Conservation (phyloP, 2,329 filamentous ascomycete species). For the Tolypocladium album region DNA sequence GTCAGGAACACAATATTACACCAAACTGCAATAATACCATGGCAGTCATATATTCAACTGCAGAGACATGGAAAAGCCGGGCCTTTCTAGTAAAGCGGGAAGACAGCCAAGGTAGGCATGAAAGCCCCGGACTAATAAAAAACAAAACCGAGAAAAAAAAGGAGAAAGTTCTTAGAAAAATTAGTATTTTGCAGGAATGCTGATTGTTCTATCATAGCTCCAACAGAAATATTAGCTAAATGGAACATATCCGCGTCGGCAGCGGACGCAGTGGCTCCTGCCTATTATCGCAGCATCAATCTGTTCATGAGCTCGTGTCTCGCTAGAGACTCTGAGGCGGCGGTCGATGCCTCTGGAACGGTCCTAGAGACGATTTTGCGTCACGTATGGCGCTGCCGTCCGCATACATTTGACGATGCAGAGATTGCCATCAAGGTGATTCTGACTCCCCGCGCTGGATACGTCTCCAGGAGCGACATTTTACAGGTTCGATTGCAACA, state of each 20-base stretch:
- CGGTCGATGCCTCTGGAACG: not conserved
- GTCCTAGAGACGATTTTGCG: not conserved
- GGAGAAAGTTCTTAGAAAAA: not conserved
- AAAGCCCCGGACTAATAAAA: not conserved
- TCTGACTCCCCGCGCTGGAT: not conserved
- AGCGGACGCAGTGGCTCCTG: not conserved
- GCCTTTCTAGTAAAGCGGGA: no score
- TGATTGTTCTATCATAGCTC: not conserved
- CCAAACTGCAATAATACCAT: no score
- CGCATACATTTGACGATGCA: not conserved
- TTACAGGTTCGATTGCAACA: not conserved
- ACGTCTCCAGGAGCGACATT: not conserved
- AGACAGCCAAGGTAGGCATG: no score
- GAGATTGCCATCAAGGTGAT: not conserved
- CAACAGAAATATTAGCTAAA: not conserved
- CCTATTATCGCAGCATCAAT: not conserved
- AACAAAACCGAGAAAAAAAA: not conserved
- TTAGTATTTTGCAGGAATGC: not conserved
- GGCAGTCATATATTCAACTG: no score
- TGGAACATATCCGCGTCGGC: not conserved
- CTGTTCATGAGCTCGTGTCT: not conserved
- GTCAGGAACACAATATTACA: no score
- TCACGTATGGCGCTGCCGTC: not conserved
- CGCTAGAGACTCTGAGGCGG: not conserved
- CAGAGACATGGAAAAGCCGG: no score